phyloP scores from a whole-genome alignment of 805 yeast genomes.

The Schizosaccharomyces japonicus region DNA sequence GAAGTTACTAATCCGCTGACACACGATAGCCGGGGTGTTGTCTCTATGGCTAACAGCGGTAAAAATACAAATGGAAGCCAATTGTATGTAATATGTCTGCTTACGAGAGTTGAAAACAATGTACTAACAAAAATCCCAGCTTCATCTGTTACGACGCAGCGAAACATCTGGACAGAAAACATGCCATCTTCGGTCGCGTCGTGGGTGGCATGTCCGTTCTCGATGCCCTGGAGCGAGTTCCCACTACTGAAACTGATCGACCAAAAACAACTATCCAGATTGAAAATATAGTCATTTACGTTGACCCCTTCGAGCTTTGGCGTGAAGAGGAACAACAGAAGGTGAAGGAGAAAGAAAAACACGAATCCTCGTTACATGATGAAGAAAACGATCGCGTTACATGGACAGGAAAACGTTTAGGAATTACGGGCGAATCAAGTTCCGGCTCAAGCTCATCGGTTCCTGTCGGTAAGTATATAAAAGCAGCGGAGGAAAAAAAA shows the following conservation, averaged over 20 bases:
- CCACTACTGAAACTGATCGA: constrained; percentile 8
- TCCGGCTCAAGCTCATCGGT: not conserved
- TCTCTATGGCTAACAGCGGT: constrained; percentile 84
- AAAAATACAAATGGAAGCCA: constrained; percentile 85
- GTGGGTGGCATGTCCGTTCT: constrained; percentile 27
- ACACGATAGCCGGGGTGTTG: constrained; percentile 57
- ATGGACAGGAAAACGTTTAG: constrained; percentile 7
- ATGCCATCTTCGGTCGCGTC: constrained; percentile 34
- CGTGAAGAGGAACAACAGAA: constrained; percentile 7
- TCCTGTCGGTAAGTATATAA: constrained; percentile 4
- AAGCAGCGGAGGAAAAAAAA: not conserved
- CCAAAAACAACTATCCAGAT: constrained; percentile 10
- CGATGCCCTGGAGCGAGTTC: constrained; percentile 21
- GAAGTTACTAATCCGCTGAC: constrained; percentile 36
- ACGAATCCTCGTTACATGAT: not conserved
- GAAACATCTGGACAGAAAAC: constrained; percentile 42
- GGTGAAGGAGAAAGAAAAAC: constrained; percentile 6
- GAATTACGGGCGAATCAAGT: not conserved
- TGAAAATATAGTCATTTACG: constrained; percentile 7
- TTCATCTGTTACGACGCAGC: constrained; percentile 56
- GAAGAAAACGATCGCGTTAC: constrained; percentile 5
- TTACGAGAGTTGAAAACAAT: not conserved
- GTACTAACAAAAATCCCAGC: constrained; percentile 8
- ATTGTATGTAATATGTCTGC: constrained; percentile 18
- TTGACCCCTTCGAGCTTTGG: constrained; percentile 11